phyloP scores from a whole-genome alignment of 1,139 yeast genomes.

The Meyerozyma smithsonii region DNA sequence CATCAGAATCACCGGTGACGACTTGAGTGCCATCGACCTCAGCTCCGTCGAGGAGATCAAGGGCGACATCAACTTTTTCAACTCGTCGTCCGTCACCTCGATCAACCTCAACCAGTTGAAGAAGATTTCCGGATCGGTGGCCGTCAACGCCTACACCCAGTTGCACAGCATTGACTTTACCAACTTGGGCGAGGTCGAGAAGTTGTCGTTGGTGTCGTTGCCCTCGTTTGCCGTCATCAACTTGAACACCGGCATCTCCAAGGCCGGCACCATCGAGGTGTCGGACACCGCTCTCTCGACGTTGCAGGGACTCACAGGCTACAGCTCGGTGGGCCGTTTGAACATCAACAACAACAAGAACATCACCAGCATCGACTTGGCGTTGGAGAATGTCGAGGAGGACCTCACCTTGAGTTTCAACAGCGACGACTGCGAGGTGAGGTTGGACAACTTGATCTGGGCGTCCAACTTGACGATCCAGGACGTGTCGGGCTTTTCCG shows the following conservation, averaged over 20 bases:
- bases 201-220: conserved; percentile 36
- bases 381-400: conserved; percentile 32
- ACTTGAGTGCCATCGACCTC: conserved; percentile 31
- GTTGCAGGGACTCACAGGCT: conserved; percentile 32
- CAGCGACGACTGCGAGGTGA: conserved; percentile 37
- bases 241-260: conserved; percentile 34
- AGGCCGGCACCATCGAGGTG: conserved; percentile 30
- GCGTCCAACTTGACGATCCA: conserved; percentile 45
- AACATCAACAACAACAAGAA: conserved; percentile 45
- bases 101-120: conserved; percentile 28
- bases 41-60: conserved; percentile 27
- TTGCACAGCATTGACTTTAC: conserved; percentile 37
- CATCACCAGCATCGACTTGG: conserved; percentile 33
- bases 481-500: conserved; percentile 31
- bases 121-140: conserved; percentile 34
- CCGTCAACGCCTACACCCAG: conserved; percentile 36
- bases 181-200: conserved; percentile 24
- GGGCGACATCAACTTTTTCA: conserved; percentile 33
- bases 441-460: conserved; percentile 34
- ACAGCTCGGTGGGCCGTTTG: conserved; percentile 31
- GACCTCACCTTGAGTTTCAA: conserved; percentile 40
- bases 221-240: conserved; percentile 39
- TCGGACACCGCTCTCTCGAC: conserved; percentile 43
- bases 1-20: conserved; percentile 37
- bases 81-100: conserved; percentile 38